Evolutionary conservation across 2,329 filamentous ascomycete genomes (phyloP).

Genomic region (Corniculantispora saksenae): DNA sequence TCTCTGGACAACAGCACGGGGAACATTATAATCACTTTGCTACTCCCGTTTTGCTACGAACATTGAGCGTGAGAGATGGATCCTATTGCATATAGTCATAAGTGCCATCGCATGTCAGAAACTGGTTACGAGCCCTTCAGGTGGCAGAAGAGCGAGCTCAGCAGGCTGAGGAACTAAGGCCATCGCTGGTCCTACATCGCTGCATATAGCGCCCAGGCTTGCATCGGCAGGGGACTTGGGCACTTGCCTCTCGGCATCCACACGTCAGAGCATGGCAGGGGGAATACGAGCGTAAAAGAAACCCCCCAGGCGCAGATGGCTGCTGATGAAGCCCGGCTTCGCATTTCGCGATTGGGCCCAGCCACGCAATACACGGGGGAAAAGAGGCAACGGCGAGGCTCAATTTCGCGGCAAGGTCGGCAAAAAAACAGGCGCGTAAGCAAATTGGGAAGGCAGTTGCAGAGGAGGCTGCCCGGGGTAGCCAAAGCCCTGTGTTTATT

Average conservation of each 20-base stretch:
- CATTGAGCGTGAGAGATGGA: background rate
- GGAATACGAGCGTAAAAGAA: background rate
- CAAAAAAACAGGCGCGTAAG: constrained; percentile 11
- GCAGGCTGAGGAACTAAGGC: background rate
- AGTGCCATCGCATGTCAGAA: background rate
- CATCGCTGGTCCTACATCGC: background rate
- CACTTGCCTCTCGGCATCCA: background rate
- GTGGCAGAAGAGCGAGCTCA: background rate
- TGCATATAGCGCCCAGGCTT: background rate
- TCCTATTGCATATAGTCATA: background rate
- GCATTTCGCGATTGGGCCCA: background rate
- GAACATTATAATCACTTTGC: background rate
- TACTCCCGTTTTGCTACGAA: background rate
- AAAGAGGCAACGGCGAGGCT: background rate
- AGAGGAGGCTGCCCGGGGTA: background rate
- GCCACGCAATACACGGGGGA: background rate
- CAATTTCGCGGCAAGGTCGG: constrained; percentile 12
- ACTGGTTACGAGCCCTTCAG: background rate
- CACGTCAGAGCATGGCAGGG: background rate
- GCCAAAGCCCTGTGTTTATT: background rate
- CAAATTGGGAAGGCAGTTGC: background rate
- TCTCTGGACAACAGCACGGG: too few species aligned
- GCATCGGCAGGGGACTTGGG: background rate
- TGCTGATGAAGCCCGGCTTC: background rate
- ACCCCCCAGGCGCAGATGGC: background rate